Evolutionary conservation across 2,329 filamentous ascomycete species (phyloP), one percentile per base, ranked within the genome.

Genomic region (Aspergillus sp.): DNA sequence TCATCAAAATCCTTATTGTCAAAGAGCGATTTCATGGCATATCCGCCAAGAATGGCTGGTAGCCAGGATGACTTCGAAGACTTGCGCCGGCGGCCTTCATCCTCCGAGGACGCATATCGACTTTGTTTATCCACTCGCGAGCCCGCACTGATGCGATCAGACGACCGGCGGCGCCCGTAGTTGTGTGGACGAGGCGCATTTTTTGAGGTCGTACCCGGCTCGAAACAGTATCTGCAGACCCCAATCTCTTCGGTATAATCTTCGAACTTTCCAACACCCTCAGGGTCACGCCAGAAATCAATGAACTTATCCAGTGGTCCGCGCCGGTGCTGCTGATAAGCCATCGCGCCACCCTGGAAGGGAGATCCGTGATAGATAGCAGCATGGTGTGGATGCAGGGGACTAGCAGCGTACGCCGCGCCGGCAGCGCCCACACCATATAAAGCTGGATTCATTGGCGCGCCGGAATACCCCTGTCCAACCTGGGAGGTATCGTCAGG

Each of bases 221-320:
- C 84, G 65, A 88, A 88, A 68, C 85, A 88, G 63, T 85, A 76
- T 61, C 81, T 85, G 73, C 85, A 88, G 2, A 88, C 82, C 20
- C 85, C 85, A 63, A 87, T 87, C 58, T 83, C 82, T 70, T 88
- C 84, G 1, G 85, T 87, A 65, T 88, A 88, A 66, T 87, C 85
- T 69, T 88, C 85, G 74, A 86, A 88, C 67, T 82, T 82, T 17
- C 80, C 81, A 1, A 88, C 84, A n/a, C 85, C 85, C 60, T 88
- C 84, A 1, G 84, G 80, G 60, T 84, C 85, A 66, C 80, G 85
- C 82, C 82, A 87, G 77, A 81, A 88, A 64, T 84, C 82, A 39
- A 84, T 77, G 30, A 86, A 77, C 49, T 76, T 80, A 38, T 76
- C 77, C 1, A 88, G 74, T 0, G 85, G 82, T 0, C 84, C 84